Evolutionary conservation across 768 basidiomycete genomes (phyloP).

Genomic region (Naematelia aurantialba): DNA sequence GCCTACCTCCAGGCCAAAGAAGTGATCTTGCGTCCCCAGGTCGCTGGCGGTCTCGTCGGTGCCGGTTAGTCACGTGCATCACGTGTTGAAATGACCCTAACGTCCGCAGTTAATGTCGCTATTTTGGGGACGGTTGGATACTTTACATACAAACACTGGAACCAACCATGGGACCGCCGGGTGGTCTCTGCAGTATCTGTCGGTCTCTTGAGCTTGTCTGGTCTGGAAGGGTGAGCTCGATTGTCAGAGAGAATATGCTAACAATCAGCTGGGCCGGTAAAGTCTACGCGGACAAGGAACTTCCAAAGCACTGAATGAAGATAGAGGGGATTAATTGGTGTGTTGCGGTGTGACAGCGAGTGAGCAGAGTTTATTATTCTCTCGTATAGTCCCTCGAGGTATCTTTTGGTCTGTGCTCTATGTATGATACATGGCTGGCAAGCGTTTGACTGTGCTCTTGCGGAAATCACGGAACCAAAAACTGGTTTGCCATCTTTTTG

Average conservation of each 20-base stretch:
- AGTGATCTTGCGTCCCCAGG: constrained; percentile 61
- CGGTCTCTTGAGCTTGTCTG: constrained; percentile 62
- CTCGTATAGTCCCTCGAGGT: not conserved
- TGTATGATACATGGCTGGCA: too few species aligned
- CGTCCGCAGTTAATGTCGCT: constrained; percentile 60
- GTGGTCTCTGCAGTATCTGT: constrained; percentile 60
- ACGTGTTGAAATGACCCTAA: not conserved
- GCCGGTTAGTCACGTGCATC: constrained; percentile 53
- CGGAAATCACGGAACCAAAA: too few species aligned
- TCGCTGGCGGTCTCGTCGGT: constrained; percentile 64
- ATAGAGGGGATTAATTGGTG: not conserved
- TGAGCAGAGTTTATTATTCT: not conserved
- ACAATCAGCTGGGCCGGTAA: constrained; percentile 53
- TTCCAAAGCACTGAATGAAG: constrained; percentile 35
- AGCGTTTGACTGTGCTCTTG: too few species aligned
- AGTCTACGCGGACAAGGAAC: constrained; percentile 52
- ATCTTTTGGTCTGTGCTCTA: not conserved
- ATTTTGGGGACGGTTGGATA: constrained; percentile 61
- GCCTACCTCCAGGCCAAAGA: constrained; percentile 60
- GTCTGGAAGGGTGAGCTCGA: constrained; percentile 62
- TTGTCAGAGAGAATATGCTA: not conserved
- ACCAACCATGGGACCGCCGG: constrained; percentile 65
- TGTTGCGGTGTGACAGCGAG: not conserved
- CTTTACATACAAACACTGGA: constrained; percentile 64
- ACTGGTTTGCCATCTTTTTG: too few species aligned